Percentiles rank a stretch among this genome's conserved stretches.
These are phyloP conservation scores for Salix koriyanagi DNA, from an alignment of 345 rosid genomes.

Conservation along the genomic window DNA sequence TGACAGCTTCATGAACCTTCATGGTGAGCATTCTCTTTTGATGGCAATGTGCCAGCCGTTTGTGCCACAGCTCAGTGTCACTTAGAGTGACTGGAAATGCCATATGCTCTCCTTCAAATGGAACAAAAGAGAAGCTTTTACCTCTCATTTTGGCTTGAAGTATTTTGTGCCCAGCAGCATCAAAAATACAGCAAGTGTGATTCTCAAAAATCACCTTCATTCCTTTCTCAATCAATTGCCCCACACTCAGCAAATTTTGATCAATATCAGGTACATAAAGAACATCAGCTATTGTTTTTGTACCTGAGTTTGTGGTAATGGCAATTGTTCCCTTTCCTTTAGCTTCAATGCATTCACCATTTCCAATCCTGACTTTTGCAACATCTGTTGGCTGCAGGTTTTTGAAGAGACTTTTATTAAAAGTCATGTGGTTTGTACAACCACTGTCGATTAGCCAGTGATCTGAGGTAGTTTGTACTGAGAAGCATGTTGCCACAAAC, in stretches of 20 bases:
- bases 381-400: neutral
- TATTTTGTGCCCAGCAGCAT: neutral
- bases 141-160: no score
- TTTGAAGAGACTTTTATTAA: neutral
- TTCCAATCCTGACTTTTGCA: neutral
- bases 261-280: neutral
- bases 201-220: conserved; percentile 7
- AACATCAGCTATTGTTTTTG: neutral
- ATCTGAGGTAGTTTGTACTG: no score
- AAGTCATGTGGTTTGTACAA: neutral
- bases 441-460: neutral
- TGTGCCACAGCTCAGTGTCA: no score
- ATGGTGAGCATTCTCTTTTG: no score
- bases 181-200: neutral
- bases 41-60: no score
- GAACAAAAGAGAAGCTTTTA: no score
- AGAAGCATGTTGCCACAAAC: no score
- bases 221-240: neutral
- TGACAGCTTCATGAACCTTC: no score
- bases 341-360: neutral
- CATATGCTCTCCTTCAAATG: no score
- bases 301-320: neutral
- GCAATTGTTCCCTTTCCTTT: neutral
- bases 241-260: conserved; percentile 18
- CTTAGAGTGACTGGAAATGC: accelerated